Conservation (phyloP, 2,329 filamentous ascomycete genomes). For the Penicillium sp. region DNA sequence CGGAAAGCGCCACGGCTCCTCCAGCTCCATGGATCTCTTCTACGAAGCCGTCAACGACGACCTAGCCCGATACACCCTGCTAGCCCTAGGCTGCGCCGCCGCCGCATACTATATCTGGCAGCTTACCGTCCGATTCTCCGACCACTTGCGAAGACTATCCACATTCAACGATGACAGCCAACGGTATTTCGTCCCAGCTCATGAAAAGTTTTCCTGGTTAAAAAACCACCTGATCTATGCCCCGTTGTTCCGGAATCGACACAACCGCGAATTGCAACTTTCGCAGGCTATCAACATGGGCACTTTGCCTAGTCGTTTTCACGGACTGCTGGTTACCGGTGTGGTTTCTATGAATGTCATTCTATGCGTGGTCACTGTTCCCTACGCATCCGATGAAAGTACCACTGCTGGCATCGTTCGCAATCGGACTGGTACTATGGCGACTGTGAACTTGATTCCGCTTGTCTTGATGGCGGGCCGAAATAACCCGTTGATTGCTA, state of each 20-base stretch:
- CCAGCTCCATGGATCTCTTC: conserved; percentile 12
- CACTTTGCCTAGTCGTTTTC: conserved; percentile 48
- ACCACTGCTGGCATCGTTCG: conserved; percentile 41
- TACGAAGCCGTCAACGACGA: conserved; percentile 50
- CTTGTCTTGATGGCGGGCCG: conserved; percentile 44
- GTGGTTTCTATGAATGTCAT: conserved; percentile 47
- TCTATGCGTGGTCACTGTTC: conserved; percentile 52
- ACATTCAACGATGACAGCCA: conserved; percentile 79
- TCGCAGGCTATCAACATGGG: conserved; percentile 47
- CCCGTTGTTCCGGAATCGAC: conserved; percentile 44
- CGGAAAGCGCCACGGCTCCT: conserved; percentile 25
- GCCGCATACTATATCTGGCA: conserved; percentile 68
- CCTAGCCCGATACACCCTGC: conserved; percentile 61
- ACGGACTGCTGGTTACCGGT: conserved; percentile 42
- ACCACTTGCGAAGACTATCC: conserved; percentile 70
- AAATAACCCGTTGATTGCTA: conserved; percentile 45
- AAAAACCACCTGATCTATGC: conserved; percentile 65
- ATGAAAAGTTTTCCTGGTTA: conserved; percentile 60
- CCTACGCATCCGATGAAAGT: conserved; percentile 36
- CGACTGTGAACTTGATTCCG: conserved; percentile 46
- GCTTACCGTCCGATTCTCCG: conserved; percentile 58
- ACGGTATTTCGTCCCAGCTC: conserved; percentile 69
- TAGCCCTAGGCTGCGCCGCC: conserved; percentile 65
- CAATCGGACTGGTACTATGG: conserved; percentile 45
- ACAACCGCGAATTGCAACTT: conserved; percentile 48